Base-by-base conservation (phyloP, 768 basidiomycete species). In the Suillus luteus region DNA sequence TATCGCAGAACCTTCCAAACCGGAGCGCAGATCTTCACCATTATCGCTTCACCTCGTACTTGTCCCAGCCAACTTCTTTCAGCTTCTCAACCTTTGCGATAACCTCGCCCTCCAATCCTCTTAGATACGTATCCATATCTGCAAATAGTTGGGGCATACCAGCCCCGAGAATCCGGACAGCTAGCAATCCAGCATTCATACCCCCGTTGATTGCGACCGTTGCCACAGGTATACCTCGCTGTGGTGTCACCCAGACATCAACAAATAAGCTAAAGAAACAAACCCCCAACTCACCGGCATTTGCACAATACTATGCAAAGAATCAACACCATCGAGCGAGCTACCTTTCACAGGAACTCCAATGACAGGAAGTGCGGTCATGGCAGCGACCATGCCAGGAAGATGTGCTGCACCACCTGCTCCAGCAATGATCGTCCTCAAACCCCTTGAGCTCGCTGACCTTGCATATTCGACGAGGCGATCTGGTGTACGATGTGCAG, bases 391-490 rank as follows among this genome's bases (percentile, higher is more conserved):
- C 97, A 99, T 99, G 0, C 97, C 97, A 0, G 97, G 97, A 1
- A 99, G 79, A 78, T 99, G 97, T 5, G 96, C 97, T 1, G 97
- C 96, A 0, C 97, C 97, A n/a, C 97, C 97, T 7, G 97, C 97
- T 7, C 96, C 96, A 2, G 96, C 96, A 49, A 99, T 90, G 75
- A 99, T 86, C 5, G 84, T 85, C 54, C 90, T 78, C 48, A 92
- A 67, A 2, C 91, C 92, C 5, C 90, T 80, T 19, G 82, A 74
- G 1, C 83, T 81, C 0, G 95, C 96, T 10, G 85, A 83, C 52
- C 88, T 81, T 2, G 97, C 91, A 66, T 96, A 98, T 64, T 87
- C 82, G 24, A 91, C 85, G 72, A 99, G 81, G 2, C 96, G 78
- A 63, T 91, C 89, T 0, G 96, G 95, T 2, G 97, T 99, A 2